Evolutionary conservation across 768 basidiomycete species (phyloP).

Genomic region (Mycena vulgaris): DNA sequence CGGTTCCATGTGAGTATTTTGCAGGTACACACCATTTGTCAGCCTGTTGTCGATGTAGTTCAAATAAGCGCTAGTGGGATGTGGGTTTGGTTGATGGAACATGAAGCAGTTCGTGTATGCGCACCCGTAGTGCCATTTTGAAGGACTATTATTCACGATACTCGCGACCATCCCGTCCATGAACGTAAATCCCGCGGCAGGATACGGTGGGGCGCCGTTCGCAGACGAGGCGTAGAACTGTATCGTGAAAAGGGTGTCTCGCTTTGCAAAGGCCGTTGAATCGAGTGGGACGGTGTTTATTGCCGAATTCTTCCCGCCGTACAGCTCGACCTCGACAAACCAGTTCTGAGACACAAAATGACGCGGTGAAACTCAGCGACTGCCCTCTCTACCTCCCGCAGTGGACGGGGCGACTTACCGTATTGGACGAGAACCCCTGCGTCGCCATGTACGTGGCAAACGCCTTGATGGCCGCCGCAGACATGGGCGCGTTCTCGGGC

Average conservation of each 20-base stretch:
- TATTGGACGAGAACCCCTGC: slow-evolving; percentile 54
- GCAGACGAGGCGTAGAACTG: slow-evolving; percentile 54
- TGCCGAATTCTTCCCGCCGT: slow-evolving; percentile 50
- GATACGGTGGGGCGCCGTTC: slow-evolving; percentile 47
- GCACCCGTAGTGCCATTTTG: slow-evolving; percentile 57
- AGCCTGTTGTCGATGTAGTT: slow-evolving; percentile 58
- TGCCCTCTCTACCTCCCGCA: too few species aligned
- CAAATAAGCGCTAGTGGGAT: slow-evolving; percentile 53
- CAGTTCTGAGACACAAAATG: slow-evolving; percentile 34
- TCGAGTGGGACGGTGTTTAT: slow-evolving; percentile 48
- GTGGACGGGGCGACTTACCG: slow-evolving; percentile 26
- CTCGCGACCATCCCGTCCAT: slow-evolving; percentile 57
- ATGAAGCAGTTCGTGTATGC: background rate
- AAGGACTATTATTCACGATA: slow-evolving; percentile 53
- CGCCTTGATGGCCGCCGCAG: slow-evolving; percentile 48
- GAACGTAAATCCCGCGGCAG: slow-evolving; percentile 57
- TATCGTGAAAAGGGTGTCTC: slow-evolving; percentile 51
- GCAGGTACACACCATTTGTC: slow-evolving; percentile 21
- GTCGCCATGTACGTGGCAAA: slow-evolving; percentile 58
- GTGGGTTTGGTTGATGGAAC: background rate
- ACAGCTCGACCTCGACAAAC: slow-evolving; percentile 50
- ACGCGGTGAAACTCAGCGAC: background rate
- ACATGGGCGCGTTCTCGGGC: slow-evolving; percentile 51
- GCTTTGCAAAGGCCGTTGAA: slow-evolving; percentile 52
- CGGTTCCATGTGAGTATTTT: background rate